Evolutionary conservation across 768 basidiomycete genomes (phyloP).

Genomic region (Leccinum disarticulatum): DNA sequence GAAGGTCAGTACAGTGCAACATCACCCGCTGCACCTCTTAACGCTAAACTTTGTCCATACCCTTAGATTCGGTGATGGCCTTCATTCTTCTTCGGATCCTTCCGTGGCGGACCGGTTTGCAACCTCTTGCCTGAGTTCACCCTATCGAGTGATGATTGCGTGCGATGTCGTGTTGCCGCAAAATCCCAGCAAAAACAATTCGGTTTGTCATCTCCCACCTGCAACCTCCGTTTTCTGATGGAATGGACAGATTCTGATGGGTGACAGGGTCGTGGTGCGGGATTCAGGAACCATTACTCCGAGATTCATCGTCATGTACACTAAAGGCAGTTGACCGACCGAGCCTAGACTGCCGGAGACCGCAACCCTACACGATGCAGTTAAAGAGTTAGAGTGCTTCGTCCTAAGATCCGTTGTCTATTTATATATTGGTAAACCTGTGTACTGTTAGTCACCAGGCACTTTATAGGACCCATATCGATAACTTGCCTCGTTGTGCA

Average conservation of each 20-base stretch:
- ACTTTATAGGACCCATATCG: constrained; percentile 16
- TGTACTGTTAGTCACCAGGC: constrained; percentile 17
- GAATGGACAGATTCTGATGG: constrained; percentile 42
- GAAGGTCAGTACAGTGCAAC: constrained; percentile 43
- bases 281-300: constrained; percentile 56
- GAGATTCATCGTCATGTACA: constrained; percentile 60
- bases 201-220: constrained; percentile 24
- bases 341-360: constrained; percentile 16
- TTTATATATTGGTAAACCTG: constrained; percentile 21
- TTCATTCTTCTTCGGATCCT: constrained; percentile 64
- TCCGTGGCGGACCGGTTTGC: constrained; percentile 56
- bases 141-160: constrained; percentile 64
- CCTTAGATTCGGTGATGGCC: constrained; percentile 56
- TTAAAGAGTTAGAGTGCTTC: constrained; percentile 24
- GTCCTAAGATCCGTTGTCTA: constrained; percentile 20
- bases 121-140: constrained; percentile 67
- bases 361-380: constrained; percentile 19
- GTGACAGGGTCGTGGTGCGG: constrained; percentile 54
- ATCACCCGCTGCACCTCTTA: constrained; percentile 1
- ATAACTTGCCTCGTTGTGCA: constrained; percentile 31
- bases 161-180: constrained; percentile 51
- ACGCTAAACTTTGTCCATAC: constrained; percentile 4
- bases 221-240: constrained; percentile 27
- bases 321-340: constrained; percentile 33
- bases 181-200: constrained; percentile 22